Base-by-base conservation (phyloP, 2,329 filamentous ascomycete genomes). In the Fusarium solani-melongenae region DNA sequence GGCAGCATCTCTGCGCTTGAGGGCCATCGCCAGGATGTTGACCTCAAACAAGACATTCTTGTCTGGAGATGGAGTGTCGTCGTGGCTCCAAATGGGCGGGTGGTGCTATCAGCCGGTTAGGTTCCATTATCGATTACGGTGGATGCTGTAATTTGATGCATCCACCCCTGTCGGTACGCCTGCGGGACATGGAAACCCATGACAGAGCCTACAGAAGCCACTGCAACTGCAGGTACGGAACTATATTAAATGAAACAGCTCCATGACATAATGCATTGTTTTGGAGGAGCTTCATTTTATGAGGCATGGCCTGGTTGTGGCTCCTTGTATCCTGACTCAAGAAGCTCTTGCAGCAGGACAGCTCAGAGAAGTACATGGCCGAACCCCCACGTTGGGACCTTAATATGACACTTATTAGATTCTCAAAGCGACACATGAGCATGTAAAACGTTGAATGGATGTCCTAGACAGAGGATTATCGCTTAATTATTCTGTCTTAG, bases 1-100 rank as follows among this genome's bases (percentile, higher is more conserved):
- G 81, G 90, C 87, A 82, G 92, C 88, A 89, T 95, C 89, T 88
- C 90, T 91, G 85, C 90, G 90, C 87, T 90, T 90, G 85, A 94
- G 87, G 88, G 90, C 91, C 92, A 93, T 91, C 83, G 79, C 80
- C 81, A 77, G 72, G 76, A 76, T 77, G 74, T 75, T 76, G 64
- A 72, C 74, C 72, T 73, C 67, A 71, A 64, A 73, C 76, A 71
- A 76, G 74, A 77, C 82, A 83, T 83, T 74, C 75, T 81, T 76
- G 67, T 72, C 69, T 63, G 44, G 65, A 61, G 66, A 55, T 72
- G 70, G 62, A 72, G 73, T 72, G 70, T 75, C 53, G 62, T 65
- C 69, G 69, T 76, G 71, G 69, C 72, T 63, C 70, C 61, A 62
- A 27, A 39, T 67, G 64, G 65, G 53, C 60, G 53, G 61, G 67